Conservation (phyloP, 169 alveolate genomes). For the Perkinsus olseni region DNA sequence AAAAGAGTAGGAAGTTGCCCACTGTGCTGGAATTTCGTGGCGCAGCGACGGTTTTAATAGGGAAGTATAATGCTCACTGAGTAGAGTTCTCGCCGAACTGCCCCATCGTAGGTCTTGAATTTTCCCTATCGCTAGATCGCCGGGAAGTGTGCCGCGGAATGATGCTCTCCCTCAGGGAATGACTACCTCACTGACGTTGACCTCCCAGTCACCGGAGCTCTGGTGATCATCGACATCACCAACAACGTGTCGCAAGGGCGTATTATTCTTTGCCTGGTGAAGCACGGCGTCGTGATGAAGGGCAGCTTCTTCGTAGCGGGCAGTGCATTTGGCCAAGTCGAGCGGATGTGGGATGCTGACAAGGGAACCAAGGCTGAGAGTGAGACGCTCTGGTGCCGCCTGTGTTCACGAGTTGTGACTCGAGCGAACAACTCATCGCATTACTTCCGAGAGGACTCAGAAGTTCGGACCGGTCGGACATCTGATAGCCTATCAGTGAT, state of each 20-base stretch:
- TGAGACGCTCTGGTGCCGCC: neutral
- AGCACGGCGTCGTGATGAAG: slow-evolving; percentile 47
- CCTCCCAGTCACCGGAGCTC: neutral
- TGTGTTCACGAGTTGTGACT: neutral
- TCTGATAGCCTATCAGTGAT: no score
- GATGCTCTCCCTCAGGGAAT: neutral
- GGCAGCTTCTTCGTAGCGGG: slow-evolving; percentile 61
- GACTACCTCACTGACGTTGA: neutral
- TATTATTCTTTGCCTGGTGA: neutral
- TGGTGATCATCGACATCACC: neutral
- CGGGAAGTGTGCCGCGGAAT: no score
- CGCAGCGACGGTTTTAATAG: no score
- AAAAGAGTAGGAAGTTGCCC: neutral
- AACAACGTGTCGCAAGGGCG: neutral
- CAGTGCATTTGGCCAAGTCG: slow-evolving; percentile 51
- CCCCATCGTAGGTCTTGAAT: no score
- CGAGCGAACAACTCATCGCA: no score
- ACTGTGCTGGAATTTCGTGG: no score
- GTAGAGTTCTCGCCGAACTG: no score
- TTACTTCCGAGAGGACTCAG: no score
- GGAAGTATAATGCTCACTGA: no score
- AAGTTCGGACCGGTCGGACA: no score
- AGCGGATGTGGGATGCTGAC: slow-evolving; percentile 32
- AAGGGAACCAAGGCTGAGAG: slow-evolving; percentile 27
- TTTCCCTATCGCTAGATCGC: no score